phyloP scores from a whole-genome alignment of 2,329 filamentous ascomycete genomes.

The Claviceps sp. region DNA sequence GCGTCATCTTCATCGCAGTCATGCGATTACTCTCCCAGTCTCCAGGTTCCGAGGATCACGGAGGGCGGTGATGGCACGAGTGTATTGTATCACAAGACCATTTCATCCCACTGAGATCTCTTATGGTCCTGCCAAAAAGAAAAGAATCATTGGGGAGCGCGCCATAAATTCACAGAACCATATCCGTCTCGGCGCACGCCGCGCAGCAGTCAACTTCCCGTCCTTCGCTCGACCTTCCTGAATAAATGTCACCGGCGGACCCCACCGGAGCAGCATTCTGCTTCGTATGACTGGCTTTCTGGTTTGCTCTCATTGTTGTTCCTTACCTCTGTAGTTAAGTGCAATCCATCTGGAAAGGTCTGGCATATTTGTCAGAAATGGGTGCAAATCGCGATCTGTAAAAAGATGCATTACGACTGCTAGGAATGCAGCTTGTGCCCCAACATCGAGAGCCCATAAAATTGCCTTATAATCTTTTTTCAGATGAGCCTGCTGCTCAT shows the following conservation, averaged over 20 bases:
- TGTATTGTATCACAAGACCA: no score
- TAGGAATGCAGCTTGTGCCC: slow-evolving; percentile 11
- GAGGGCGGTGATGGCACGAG: no score
- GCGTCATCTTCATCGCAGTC: no score
- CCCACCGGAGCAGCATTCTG: slow-evolving; percentile 15
- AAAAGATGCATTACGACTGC: slow-evolving; percentile 2
- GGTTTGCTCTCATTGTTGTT: not conserved
- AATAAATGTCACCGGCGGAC: slow-evolving; percentile 22
- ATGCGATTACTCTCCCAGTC: no score
- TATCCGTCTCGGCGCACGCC: slow-evolving; percentile 14
- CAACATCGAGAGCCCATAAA: not conserved
- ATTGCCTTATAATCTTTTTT: no score
- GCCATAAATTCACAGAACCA: slow-evolving; percentile 22
- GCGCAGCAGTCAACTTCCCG: slow-evolving; percentile 12
- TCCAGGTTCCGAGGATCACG: no score
- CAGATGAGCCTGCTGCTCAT: no score
- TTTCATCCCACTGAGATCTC: slow-evolving; percentile 5
- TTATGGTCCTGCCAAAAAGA: slow-evolving; percentile 20
- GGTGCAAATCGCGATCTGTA: slow-evolving; percentile 15
- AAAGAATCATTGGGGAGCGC: slow-evolving; percentile 16
- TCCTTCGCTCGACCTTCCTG: slow-evolving; percentile 22
- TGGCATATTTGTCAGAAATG: slow-evolving; percentile 19
- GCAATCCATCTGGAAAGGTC: slow-evolving; percentile 9
- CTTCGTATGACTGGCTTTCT: slow-evolving; percentile 20
- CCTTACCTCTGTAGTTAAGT: not conserved